These are phyloP conservation scores for Moesziomyces parantarcticus DNA, from an alignment of 1,284 basidiomycete genomes.

Conservation along the genomic window DNA sequence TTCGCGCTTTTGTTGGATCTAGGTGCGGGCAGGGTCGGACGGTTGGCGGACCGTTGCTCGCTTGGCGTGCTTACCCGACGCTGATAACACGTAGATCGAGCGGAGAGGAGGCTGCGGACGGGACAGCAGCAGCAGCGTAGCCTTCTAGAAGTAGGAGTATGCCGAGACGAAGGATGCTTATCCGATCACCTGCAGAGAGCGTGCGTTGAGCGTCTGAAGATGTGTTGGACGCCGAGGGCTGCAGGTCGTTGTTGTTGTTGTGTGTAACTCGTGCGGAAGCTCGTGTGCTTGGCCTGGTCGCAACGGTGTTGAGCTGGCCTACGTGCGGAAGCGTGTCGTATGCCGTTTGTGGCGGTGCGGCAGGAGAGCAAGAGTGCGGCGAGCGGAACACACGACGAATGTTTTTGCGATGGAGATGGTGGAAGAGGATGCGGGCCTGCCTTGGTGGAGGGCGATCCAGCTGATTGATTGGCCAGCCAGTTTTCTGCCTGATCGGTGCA, in stretches of 20 bases:
- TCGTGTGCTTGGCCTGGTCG: background rate
- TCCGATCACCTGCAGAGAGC: too few species aligned
- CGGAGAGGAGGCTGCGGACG: background rate
- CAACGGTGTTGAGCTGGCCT: background rate
- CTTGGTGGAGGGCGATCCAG: constrained; percentile 19
- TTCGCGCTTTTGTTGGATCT: background rate
- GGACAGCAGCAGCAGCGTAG: background rate
- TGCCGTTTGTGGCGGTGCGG: background rate
- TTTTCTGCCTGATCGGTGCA: constrained; percentile 7
- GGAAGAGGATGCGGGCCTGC: background rate
- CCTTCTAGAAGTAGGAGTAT: background rate
- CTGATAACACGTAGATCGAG: background rate
- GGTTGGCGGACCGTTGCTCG: background rate
- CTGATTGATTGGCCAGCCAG: constrained; percentile 16
- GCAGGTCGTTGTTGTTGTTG: background rate
- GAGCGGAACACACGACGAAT: background rate
- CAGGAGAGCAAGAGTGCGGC: background rate
- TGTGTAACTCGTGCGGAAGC: background rate
- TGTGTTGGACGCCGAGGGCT: background rate
- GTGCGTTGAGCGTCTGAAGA: background rate
- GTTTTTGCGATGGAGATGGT: constrained; percentile 8
- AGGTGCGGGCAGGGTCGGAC: background rate
- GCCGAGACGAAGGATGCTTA: background rate
- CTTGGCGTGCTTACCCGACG: background rate
- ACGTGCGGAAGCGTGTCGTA: background rate